Evolutionary conservation across 2,329 filamentous ascomycete genomes (phyloP).

Genomic region (Aspergillus brasiliensis): DNA sequence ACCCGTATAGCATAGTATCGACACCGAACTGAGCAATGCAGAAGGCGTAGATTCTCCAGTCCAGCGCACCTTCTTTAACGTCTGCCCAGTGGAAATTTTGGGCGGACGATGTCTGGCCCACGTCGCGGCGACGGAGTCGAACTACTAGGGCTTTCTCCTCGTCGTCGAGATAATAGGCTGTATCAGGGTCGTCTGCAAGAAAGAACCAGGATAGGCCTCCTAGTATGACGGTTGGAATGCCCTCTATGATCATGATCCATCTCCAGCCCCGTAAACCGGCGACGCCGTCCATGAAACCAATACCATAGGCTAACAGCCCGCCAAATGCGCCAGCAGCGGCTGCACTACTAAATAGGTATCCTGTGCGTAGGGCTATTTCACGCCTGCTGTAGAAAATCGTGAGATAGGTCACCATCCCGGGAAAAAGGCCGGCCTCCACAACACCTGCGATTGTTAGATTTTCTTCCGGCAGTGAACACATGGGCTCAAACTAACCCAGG

Average conservation of each 20-base stretch:
- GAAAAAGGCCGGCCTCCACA: conserved; percentile 71
- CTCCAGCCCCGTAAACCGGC: conserved; percentile 68
- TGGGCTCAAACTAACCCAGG: conserved; percentile 40
- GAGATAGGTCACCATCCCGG: conserved; percentile 67
- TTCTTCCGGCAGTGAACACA: neutral
- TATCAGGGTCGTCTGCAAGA: conserved; percentile 68
- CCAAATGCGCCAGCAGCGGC: conserved; percentile 72
- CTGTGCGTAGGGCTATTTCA: conserved; percentile 71
- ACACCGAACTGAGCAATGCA: conserved; percentile 70
- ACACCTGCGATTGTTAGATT: conserved; percentile 47
- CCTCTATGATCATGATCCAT: conserved; percentile 66
- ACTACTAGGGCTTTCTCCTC: conserved; percentile 63
- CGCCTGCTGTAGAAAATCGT: conserved; percentile 76
- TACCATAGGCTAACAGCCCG: conserved; percentile 72
- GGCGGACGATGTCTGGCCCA: conserved; percentile 51
- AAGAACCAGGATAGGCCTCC: conserved; percentile 59
- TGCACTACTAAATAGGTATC: conserved; percentile 66
- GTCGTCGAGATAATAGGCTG: conserved; percentile 61
- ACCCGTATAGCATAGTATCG: conserved; percentile 78
- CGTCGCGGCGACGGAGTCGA: conserved; percentile 53
- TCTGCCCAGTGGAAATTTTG: conserved; percentile 63
- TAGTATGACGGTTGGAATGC: conserved; percentile 58
- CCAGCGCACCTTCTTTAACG: conserved; percentile 66
- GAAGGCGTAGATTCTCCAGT: conserved; percentile 77
- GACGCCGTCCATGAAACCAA: conserved; percentile 71